Conservation (phyloP, 192 early-diverging fungal species). For the Ambispora gerdemannii region DNA sequence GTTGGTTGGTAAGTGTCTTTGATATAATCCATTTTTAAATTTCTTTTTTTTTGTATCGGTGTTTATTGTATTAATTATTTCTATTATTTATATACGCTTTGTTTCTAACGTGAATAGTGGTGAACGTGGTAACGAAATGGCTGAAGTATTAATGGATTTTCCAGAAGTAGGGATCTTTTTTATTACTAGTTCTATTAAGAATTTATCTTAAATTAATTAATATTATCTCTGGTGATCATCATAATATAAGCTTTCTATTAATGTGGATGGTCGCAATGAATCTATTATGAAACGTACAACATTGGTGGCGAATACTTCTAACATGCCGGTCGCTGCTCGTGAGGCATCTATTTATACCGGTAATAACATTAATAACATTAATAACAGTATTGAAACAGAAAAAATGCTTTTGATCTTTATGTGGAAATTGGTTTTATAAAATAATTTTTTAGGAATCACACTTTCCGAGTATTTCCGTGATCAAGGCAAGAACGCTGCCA, state of each 20-base stretch:
- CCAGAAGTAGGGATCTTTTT: too few relatives aligned
- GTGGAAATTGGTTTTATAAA: too few relatives aligned
- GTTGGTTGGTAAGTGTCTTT: conserved; percentile 79
- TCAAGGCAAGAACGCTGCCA: conserved; percentile 97
- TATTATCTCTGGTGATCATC: not conserved
- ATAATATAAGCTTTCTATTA: conserved; percentile 72
- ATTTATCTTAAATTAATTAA: conserved; percentile 14
- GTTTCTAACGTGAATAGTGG: conserved; percentile 44
- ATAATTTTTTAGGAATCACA: conserved; percentile 67
- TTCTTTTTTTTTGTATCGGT: not conserved
- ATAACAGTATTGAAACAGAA: too few relatives aligned
- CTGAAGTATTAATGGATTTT: conserved; percentile 99
- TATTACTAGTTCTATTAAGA: too few relatives aligned
- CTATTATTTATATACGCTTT: not conserved
- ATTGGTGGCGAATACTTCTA: conserved; percentile 98
- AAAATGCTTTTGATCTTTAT: too few relatives aligned
- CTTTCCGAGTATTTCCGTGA: conserved; percentile 99
- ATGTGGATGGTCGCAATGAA: conserved; percentile 92
- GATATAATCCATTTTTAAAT: conserved; percentile 33
- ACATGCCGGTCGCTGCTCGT: conserved; percentile 99
- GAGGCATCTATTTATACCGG: conserved; percentile 99
- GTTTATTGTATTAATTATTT: not conserved
- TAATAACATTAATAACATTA: too few relatives aligned
- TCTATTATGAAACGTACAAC: conserved; percentile 99
- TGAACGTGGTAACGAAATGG: conserved; percentile 99